phyloP scores from a whole-genome alignment of 1,284 basidiomycete genomes.

The Trichosporon sp. region DNA sequence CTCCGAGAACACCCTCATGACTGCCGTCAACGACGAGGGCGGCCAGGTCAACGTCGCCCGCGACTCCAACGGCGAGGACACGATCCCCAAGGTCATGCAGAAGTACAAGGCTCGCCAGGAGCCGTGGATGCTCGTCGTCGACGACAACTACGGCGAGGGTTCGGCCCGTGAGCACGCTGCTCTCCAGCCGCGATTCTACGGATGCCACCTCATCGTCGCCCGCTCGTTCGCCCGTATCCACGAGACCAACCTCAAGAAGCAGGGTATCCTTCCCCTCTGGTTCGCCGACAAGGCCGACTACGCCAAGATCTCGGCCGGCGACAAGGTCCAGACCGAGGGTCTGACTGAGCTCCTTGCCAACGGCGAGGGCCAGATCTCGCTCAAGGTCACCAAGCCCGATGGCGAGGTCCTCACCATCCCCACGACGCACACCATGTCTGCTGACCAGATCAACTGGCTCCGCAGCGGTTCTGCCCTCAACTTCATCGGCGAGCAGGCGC shows the following conservation, averaged over 20 bases:
- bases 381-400: slow-evolving; percentile 69
- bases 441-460: slow-evolving; percentile 85
- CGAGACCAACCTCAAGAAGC: slow-evolving; percentile 97
- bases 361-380: slow-evolving; percentile 50
- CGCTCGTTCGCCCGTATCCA: slow-evolving; percentile 98
- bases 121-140: slow-evolving; percentile 93
- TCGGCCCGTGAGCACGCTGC: slow-evolving; percentile 87
- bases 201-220: slow-evolving; percentile 79
- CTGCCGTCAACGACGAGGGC: slow-evolving; percentile 87
- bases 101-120: slow-evolving; percentile 76
- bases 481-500: slow-evolving; percentile 55
- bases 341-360: slow-evolving; percentile 63
- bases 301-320: slow-evolving; percentile 75
- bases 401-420: slow-evolving; percentile 70
- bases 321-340: slow-evolving; percentile 65
- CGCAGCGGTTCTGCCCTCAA: slow-evolving; percentile 84
- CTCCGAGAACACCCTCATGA: slow-evolving; percentile 85
- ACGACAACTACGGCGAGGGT: slow-evolving; percentile 95
- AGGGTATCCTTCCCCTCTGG: slow-evolving; percentile 90
- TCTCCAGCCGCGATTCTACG: slow-evolving; percentile 93
- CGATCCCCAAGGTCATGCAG: slow-evolving; percentile 87
- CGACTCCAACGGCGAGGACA: slow-evolving; percentile 70
- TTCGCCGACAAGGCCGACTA: slow-evolving; percentile 86
- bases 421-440: slow-evolving; percentile 83
- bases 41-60: slow-evolving; percentile 87